phyloP scores from a whole-genome alignment of 2,329 filamentous ascomycete species.

The Pyricularia sp. region DNA sequence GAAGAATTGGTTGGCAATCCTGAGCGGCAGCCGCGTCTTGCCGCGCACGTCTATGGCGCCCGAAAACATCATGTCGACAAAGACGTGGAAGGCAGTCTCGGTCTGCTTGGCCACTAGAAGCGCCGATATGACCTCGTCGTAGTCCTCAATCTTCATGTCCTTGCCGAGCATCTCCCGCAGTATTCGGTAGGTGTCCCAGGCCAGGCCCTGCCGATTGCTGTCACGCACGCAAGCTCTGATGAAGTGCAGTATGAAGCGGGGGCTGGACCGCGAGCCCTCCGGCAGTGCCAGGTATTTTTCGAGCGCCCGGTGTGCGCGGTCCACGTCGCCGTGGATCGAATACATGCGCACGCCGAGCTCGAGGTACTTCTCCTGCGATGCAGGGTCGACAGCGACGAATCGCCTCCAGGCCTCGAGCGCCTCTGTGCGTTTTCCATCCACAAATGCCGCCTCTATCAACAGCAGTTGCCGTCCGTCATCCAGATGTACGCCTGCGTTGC shows the following conservation, averaged over 20 bases:
- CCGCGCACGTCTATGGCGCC: conserved; percentile 36
- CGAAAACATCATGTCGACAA: conserved; percentile 79
- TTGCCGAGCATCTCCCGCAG: conserved; percentile 48
- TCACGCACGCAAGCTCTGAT: conserved; percentile 47
- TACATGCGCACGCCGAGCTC: conserved; percentile 54
- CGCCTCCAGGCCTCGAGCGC: conserved; percentile 53
- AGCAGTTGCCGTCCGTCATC: conserved; percentile 46
- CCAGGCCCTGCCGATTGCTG: conserved; percentile 32
- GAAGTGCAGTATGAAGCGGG: conserved; percentile 51
- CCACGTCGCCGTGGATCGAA: conserved; percentile 41
- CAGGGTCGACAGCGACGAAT: conserved; percentile 25
- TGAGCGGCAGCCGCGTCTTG: conserved; percentile 28
- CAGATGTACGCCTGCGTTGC: conserved; percentile 41
- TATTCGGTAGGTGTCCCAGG: conserved; percentile 54
- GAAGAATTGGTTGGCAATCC: conserved; percentile 61
- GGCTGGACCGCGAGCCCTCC: conserved; percentile 25
- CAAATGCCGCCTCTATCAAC: conserved; percentile 55
- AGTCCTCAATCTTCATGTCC: conserved; percentile 57
- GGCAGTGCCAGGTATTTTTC: conserved; percentile 21
- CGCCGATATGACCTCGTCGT: conserved; percentile 58
- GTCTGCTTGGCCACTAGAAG: conserved; percentile 55
- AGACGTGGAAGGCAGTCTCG: conserved; percentile 59
- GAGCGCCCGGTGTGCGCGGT: conserved; percentile 43
- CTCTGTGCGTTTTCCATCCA: conserved; percentile 44
- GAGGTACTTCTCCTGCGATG: conserved; percentile 39